A percentile compares a stretch with the other conserved stretches of the same genome.
phyloP scores from a whole-genome alignment of 345 rosid genomes.

The Brassica napus region DNA sequence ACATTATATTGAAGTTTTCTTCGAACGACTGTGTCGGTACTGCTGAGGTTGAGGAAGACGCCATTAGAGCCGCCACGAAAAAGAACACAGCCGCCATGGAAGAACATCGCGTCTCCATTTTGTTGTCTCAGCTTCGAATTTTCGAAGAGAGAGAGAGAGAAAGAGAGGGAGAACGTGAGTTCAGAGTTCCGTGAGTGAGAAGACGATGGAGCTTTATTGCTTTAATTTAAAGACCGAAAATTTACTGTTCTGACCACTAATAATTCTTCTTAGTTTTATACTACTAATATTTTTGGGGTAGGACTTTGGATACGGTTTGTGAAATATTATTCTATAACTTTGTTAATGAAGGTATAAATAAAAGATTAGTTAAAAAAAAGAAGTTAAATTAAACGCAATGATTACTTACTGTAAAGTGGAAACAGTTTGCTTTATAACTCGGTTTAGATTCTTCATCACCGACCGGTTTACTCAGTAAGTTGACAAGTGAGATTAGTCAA shows the following conservation, averaged over 20 bases:
- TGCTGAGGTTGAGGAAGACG: slow-evolving; percentile 40
- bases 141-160: slow-evolving; percentile 27
- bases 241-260: slow-evolving; percentile 27
- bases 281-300: neutral
- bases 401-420: slow-evolving; percentile 8
- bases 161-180: slow-evolving; percentile 30
- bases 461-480: slow-evolving; percentile 22
- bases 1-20: slow-evolving; percentile 93
- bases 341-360: neutral
- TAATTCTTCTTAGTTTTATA: neutral
- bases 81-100: slow-evolving; percentile 41
- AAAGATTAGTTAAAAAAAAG: neutral
- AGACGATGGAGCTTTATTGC: slow-evolving; percentile 26
- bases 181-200: slow-evolving; percentile 31
- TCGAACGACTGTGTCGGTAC: slow-evolving; percentile 58
- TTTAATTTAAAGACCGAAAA: slow-evolving; percentile 12
- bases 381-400: slow-evolving; percentile 11
- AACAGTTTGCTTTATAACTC: neutral
- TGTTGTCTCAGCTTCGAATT: slow-evolving; percentile 35
- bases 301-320: slow-evolving; percentile 16
- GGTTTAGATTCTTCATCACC: slow-evolving; percentile 1
- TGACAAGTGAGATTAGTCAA: neutral
- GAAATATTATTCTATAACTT: neutral
- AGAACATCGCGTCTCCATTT: slow-evolving; percentile 36
- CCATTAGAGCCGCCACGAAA: slow-evolving; percentile 43